These are phyloP conservation scores for Sanguinoderma infundibulare DNA, from an alignment of 1,284 basidiomycete species.

Conservation along the genomic window DNA sequence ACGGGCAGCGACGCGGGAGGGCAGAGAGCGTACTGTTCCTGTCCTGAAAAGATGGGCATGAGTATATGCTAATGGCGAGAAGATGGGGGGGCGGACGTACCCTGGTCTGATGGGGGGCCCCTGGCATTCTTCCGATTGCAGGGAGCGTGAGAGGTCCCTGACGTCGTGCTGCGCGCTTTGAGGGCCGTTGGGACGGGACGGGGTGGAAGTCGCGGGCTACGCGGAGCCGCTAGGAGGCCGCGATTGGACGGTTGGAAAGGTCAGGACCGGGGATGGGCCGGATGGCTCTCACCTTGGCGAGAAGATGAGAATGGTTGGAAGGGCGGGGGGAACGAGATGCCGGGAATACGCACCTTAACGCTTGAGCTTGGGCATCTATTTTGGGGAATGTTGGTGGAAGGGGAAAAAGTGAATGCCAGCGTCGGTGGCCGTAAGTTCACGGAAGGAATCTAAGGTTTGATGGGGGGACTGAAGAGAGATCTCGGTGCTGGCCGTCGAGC, in stretches of 20 bases:
- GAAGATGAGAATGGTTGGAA: constrained; percentile 12
- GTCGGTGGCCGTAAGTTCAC: constrained; percentile 6
- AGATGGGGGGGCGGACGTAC: constrained; percentile 3
- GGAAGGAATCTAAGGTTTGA: constrained; percentile 16
- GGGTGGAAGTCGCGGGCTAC: constrained; percentile 4
- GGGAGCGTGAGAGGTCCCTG: constrained; percentile 10
- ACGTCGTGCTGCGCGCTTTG: constrained; percentile 11
- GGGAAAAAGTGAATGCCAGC: neutral
- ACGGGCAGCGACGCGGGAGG: neutral
- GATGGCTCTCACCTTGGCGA: constrained; percentile 18
- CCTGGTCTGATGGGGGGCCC: neutral
- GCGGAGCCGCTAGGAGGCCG: constrained; percentile 10
- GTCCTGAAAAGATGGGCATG: constrained; percentile 1
- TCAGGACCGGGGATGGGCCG: constrained; percentile 3
- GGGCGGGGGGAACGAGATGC: constrained; percentile 4
- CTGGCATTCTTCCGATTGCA: neutral
- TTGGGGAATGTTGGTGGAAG: neutral
- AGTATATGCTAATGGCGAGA: neutral
- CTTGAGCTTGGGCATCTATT: constrained; percentile 20
- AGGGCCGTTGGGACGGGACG: constrained; percentile 4
- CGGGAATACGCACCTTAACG: constrained; percentile 23
- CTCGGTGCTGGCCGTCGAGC: constrained; percentile 16
- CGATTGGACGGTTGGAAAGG: constrained; percentile 18
- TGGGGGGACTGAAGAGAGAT: constrained; percentile 1
- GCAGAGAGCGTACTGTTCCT: neutral